phyloP scores from a whole-genome alignment of 495 filamentous ascomycete species.

The Daldinia decipiens region DNA sequence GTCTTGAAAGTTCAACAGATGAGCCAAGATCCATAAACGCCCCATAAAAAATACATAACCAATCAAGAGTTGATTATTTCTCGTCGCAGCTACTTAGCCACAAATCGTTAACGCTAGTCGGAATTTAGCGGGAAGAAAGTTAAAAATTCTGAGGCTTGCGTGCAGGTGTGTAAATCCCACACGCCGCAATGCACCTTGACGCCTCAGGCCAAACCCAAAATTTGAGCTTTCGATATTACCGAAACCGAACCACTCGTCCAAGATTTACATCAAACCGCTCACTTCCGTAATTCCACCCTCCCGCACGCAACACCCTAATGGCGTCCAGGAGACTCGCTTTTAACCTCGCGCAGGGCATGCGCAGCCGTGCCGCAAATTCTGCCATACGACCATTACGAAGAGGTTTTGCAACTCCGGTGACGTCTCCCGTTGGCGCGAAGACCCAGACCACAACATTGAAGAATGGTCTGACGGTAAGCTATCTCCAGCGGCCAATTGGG shows the following conservation, averaged over 20 bases:
- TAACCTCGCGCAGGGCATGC: slow-evolving; percentile 86
- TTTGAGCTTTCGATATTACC: slow-evolving; percentile 45
- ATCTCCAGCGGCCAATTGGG: slow-evolving; percentile 50
- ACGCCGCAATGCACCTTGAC: slow-evolving; percentile 7
- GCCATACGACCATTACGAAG: slow-evolving; percentile 77
- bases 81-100: slow-evolving; percentile 20
- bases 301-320: slow-evolving; percentile 68
- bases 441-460: slow-evolving; percentile 94
- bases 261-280: slow-evolving; percentile 59
- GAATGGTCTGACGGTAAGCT: slow-evolving; percentile 93
- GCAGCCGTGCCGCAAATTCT: slow-evolving; percentile 79
- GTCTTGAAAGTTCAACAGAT: background rate
- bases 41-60: slow-evolving; percentile 25
- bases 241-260: slow-evolving; percentile 45
- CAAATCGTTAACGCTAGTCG: slow-evolving; percentile 25
- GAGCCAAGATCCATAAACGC: background rate
- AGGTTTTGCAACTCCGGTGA: slow-evolving; percentile 86
- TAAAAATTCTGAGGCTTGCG: slow-evolving; percentile 30
- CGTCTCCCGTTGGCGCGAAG: slow-evolving; percentile 70
- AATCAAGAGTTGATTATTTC: slow-evolving; percentile 46
- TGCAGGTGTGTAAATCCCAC: background rate
- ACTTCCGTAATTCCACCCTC: slow-evolving; percentile 41
- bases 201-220: slow-evolving; percentile 46
- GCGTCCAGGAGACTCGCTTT: slow-evolving; percentile 93
- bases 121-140: slow-evolving; percentile 18